Conservation (phyloP, 306 rosid genomes). For the Cyamopsis tetragonoloba region DNA sequence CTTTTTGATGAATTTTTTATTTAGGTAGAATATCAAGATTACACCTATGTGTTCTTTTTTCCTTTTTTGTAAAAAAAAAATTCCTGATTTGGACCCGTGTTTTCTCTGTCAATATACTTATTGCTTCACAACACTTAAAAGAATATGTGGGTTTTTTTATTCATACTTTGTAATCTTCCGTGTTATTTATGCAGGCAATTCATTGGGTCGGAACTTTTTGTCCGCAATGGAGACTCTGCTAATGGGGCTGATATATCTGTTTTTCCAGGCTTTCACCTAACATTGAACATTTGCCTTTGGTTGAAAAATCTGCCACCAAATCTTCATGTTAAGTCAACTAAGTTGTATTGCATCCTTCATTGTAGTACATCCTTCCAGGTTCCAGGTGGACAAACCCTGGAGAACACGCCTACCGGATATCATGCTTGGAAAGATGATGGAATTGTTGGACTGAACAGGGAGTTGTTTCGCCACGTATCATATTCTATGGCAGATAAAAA, state of each 20-base stretch:
- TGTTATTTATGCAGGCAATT: constrained; percentile 44
- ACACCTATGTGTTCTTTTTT: neutral
- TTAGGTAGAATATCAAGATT: neutral
- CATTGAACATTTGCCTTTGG: constrained; percentile 60
- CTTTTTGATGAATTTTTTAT: neutral
- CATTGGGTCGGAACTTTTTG: constrained; percentile 48
- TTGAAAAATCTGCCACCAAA: constrained; percentile 38
- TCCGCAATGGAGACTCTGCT: constrained; percentile 23
- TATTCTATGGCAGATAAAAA: constrained; percentile 12
- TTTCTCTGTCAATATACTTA: neutral
- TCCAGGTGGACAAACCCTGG: neutral
- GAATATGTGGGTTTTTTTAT: neutral
- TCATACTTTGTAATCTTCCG: neutral
- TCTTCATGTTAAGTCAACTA: constrained; percentile 11
- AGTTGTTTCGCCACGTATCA: constrained; percentile 31
- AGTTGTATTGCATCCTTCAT: constrained; percentile 41
- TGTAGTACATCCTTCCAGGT: neutral
- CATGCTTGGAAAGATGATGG: constrained; percentile 11
- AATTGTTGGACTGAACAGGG: neutral
- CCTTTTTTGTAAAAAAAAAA: neutral
- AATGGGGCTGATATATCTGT: constrained; percentile 31
- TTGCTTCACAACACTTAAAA: neutral
- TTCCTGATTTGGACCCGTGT: too few relatives aligned
- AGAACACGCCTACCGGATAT: neutral
- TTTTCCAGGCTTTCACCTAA: constrained; percentile 39